Base-by-base conservation (phyloP, 306 rosid genomes). In the Sicyos edulis region DNA sequence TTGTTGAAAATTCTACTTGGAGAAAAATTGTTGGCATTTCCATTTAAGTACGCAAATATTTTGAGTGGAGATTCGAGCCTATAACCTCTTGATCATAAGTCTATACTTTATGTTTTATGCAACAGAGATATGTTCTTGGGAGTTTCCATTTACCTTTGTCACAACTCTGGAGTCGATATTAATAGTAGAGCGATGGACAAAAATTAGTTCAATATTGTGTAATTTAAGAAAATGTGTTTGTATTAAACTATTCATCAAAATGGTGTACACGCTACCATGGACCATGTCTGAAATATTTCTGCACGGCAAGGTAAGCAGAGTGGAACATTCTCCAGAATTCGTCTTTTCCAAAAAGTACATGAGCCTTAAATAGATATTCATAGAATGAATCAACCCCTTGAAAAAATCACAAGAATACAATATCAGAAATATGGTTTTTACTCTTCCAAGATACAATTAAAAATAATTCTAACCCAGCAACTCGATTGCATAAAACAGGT, bases 311-410 rank as follows among this genome's bases (percentile, higher is more conserved):
- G 74, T 83, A 85, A 61, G 89, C 82, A 67, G 81, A 62, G 53
- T 83, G 89, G 74, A 85, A 85, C 89, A 85, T 83, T 77, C 81
- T 81, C 89, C 89, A 85, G 68, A 85, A 79, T 76, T 85, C 89
- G 7, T 83, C 89, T 57, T 81, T 85, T 37, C 89, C 89, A 24
- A 85, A 87, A 82, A 93, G 86, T 71, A 93, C 86, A 70, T 93
- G 88, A 19, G 96, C 98, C 80, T 91, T 93, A 83, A 87, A 95
- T 45, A 91, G 89, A 79, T 93, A 91, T 79, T 91, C 98, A 64
- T 93, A 93, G 83, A 93, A 93, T 77, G 98, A 93, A 87, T 93
- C 98, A 79, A 92, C 98, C 81, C 98, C 98, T 93, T 69, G 37
- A 83, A 75, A 66, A 87, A 72, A 61, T 54, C 85, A 81, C 73